phyloP scores from a whole-genome alignment of 495 filamentous ascomycete genomes.

The Lepidopterella palustris region DNA sequence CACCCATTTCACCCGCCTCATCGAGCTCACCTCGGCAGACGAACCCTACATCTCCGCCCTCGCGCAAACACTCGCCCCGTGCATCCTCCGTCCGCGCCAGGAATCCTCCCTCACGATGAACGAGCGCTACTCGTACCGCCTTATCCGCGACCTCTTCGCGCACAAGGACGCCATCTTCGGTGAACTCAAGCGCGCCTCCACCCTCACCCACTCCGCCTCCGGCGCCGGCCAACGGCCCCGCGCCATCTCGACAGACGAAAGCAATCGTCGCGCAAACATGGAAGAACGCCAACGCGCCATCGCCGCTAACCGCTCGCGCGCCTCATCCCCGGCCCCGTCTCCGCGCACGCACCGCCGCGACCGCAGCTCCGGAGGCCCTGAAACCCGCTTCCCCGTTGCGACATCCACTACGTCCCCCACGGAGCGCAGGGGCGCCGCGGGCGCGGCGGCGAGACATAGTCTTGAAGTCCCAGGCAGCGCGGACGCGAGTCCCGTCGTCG shows the following conservation, averaged over 20 bases:
- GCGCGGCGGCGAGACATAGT: conserved; percentile 44
- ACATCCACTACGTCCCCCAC: conserved; percentile 44
- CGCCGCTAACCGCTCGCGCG: conserved; percentile 45
- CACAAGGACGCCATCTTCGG: conserved; percentile 94
- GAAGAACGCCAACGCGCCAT: conserved; percentile 86
- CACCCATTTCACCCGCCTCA: conserved; percentile 94
- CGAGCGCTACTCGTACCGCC: conserved; percentile 85
- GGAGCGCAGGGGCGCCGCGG: conserved; percentile 45
- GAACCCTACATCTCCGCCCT: conserved; percentile 75
- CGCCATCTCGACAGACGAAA: conserved; percentile 92
- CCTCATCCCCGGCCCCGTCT: conserved; percentile 51
- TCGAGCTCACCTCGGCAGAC: conserved; percentile 93
- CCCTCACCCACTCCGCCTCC: conserved; percentile 19
- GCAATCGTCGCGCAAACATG: conserved; percentile 86
- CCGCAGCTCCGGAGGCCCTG: conserved; percentile 62
- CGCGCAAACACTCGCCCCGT: conserved; percentile 73
- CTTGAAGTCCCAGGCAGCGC: conserved; percentile 49
- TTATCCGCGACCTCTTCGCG: conserved; percentile 86
- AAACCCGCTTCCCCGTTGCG: conserved; percentile 78
- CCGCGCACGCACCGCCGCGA: conserved; percentile 70
- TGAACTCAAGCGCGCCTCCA: conserved; percentile 71
- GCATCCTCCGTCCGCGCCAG: conserved; percentile 75
- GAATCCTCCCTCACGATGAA: conserved; percentile 90
- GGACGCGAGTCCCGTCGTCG: conserved; percentile 22
- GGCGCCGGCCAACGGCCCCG: conserved; percentile 53